Evolutionary conservation across 768 basidiomycete species (phyloP), one percentile per base, ranked within the genome.

Genomic region (Boletus subparvulus): DNA sequence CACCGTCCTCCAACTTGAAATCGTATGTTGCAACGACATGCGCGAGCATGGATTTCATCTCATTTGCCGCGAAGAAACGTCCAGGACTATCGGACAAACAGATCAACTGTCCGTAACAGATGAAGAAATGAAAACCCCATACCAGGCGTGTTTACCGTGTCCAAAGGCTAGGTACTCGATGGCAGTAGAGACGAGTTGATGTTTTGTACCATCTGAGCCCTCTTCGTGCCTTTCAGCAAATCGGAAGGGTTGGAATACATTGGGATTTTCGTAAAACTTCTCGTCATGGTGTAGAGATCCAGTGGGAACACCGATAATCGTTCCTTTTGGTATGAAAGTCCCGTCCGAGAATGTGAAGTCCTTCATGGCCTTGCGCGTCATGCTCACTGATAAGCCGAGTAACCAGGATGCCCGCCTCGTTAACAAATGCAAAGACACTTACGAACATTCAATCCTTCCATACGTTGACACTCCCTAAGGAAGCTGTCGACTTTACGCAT

Each of bases 231-330:
- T 11, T 12, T 26, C 5, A 3, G 36, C 47, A 40, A 61, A 84
- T 6, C 83, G 79, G 65, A 80, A 81, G 0, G 77, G 77, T 42
- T 81, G 75, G 57, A 85, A 79, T 2, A 52, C 54, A 0, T 66
- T 19, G 1, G 79, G 59, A 36, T 76, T 67, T 3, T 72, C 59
- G 46, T 80, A 78, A 16, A 56, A 12, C 13, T 35, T 39, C 10
- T 50, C 47, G 21, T 69, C 64, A 2, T 36, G 50, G 49, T 71
- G 71, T 1, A 64, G 46, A 17, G 64, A 65, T n/a, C 60, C 49
- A 4, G 64, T 28, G 8, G 73, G 62, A 16, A 62, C 63, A 2
- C 67, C 40, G 7, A 77, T 36, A 24, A 62, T 52, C 21, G 67
- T 67, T 13, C 73, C 77, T 28, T 68, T 61, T 0, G 75, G 76